phyloP scores from a whole-genome alignment of 495 filamentous ascomycete species.

The Xylaria curta region DNA sequence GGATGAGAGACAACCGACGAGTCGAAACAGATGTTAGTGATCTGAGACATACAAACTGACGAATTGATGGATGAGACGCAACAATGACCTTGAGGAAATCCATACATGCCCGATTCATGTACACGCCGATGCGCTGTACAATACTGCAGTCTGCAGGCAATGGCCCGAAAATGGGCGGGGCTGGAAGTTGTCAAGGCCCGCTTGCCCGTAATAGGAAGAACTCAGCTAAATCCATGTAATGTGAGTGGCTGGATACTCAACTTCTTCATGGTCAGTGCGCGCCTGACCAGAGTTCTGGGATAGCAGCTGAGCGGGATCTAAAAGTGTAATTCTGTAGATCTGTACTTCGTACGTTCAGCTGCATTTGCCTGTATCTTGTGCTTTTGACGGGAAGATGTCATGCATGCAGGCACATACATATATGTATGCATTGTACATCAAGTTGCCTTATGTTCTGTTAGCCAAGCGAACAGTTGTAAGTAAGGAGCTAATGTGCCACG shows the following conservation, averaged over 20 bases:
- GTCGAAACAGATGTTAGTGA: neutral
- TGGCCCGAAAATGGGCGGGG: conserved; percentile 27
- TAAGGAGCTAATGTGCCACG: neutral
- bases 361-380: neutral
- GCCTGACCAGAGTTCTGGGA: neutral
- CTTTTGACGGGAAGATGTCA: neutral
- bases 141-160: neutral
- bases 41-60: neutral
- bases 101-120: neutral
- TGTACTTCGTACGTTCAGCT: neutral
- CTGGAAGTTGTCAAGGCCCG: conserved; percentile 8
- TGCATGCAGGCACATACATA: neutral
- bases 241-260: conserved; percentile 21
- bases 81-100: neutral
- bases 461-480: neutral
- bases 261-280: neutral
- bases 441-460: too few relatives aligned
- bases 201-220: conserved; percentile 10
- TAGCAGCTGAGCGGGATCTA: neutral
- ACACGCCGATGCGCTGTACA: too few relatives aligned
- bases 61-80: neutral
- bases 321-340: neutral
- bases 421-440: neutral
- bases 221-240: conserved; percentile 17
- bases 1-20: neutral